phyloP scores from a whole-genome alignment of 2,329 filamentous ascomycete genomes.

The Paecilomyces sp. region DNA sequence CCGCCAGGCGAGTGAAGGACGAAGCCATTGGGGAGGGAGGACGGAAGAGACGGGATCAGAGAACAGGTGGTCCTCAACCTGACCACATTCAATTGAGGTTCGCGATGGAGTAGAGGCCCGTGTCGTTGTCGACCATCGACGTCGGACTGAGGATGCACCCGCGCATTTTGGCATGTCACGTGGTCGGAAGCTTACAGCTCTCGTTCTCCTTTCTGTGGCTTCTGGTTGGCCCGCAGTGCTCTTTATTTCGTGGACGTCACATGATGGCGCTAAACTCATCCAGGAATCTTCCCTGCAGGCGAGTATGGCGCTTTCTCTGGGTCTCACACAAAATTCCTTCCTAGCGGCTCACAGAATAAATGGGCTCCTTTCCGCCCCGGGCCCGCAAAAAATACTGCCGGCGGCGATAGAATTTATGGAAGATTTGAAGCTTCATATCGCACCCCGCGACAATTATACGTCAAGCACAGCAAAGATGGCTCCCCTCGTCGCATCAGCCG shows the following conservation, averaged over 20 bases:
- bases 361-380: conserved; percentile 15
- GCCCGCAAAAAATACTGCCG: conserved; percentile 21
- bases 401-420: conserved; percentile 22
- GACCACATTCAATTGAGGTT: conserved; percentile 27
- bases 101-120: conserved; percentile 16
- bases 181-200: background rate
- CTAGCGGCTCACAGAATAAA: conserved; percentile 12
- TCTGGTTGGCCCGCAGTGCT: background rate
- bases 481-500: conserved; percentile 33
- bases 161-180: conserved; percentile 11
- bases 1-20: conserved; percentile 53
- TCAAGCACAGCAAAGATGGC: conserved; percentile 26
- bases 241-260: background rate
- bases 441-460: conserved; percentile 9
- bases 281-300: background rate
- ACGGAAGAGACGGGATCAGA: conserved; percentile 14
- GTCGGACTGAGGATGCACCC: conserved; percentile 26
- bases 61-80: conserved; percentile 27
- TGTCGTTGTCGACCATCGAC: conserved; percentile 18
- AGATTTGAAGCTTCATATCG: conserved; percentile 19
- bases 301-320: background rate
- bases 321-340: background rate
- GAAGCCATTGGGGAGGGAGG: conserved; percentile 47
- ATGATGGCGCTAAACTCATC: background rate
- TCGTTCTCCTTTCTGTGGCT: background rate